Evolutionary conservation across 257 asterid species (phyloP), one percentile per base, ranked within the genome.

Genomic region (Nicotiana sylvestris): DNA sequence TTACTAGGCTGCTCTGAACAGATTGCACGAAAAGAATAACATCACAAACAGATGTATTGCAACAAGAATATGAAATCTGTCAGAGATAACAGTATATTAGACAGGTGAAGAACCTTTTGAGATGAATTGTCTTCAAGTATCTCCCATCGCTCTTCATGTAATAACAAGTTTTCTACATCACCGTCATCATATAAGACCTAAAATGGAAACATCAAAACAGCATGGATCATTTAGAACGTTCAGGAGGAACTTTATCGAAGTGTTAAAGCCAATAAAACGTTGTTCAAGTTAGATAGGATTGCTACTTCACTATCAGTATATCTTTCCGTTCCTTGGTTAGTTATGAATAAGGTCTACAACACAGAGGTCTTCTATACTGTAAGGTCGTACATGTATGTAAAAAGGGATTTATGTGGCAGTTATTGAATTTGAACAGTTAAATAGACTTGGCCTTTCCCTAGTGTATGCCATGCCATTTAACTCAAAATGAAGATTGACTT

Each of bases 101-200:
- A 58, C 2, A 2, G 16, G 46, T 7, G 3, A 51, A 4, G 43
- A 74, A 88, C 95, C 81, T 77, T 85, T 62, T 66, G 65, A 67
- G 67, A 81, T 83, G 15, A 67, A 66, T 74, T 60, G 17, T 83
- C 83, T 76, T 33, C 55, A 33, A 80, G 16, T 60, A 68, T 76
- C 84, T 88, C 74, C 95, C 95, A 90, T 53, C 62, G 90, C 83
- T 91, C 92, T 82, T 70, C 81, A 70, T 62, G 82, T 53, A 92
- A 90, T 74, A 83, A 84, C 88, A 92, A 77, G 53, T 25, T 77
- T 85, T 92, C 97, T 53, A 32, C 53, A n/a, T 86, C 89, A 66
- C 84, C 83, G 55, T 92, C 94, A 76, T 79, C 92, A 53, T 92
- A 92, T 30, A 49, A 0, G 78, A 92, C 77, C 94, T 92, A 86